Evolutionary conservation across 2,329 filamentous ascomycete genomes (phyloP).

Genomic region (Pyricularia sp.): DNA sequence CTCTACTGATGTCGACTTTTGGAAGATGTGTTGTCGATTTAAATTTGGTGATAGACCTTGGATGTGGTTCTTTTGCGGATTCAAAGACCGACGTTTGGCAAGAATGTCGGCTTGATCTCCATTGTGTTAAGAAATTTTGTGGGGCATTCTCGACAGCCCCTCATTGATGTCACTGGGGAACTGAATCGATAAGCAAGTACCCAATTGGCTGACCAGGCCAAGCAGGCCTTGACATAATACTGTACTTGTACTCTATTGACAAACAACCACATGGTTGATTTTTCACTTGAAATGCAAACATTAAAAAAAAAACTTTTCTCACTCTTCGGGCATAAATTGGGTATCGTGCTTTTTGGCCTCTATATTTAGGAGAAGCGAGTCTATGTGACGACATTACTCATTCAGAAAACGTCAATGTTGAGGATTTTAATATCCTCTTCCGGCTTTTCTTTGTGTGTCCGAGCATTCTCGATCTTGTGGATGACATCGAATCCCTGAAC

Average conservation of each 20-base stretch:
- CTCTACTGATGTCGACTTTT: not conserved
- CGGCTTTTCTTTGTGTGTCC: constrained; percentile 83
- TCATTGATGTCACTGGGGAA: constrained; percentile 3
- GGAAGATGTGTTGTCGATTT: not conserved
- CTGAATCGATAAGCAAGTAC: not conserved
- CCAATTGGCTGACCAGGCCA: too few relatives aligned
- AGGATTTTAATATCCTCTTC: constrained; percentile 97
- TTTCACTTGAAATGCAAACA: not conserved
- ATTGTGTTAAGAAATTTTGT: not conserved
- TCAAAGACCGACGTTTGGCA: not conserved
- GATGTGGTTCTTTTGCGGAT: not conserved
- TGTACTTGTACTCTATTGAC: too few relatives aligned
- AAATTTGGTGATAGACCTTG: not conserved
- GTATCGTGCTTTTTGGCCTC: not conserved
- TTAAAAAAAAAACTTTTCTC: not conserved
- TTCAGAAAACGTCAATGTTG: constrained; percentile 60
- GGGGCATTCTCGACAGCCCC: not conserved
- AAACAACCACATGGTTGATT: not conserved
- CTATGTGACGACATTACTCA: not conserved
- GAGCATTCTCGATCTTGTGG: constrained; percentile 87
- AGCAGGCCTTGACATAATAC: too few relatives aligned
- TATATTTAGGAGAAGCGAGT: not conserved
- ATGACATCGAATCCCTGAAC: constrained; percentile 89
- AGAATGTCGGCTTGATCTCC: not conserved
- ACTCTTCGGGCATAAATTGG: not conserved